Evolutionary conservation across 768 basidiomycete genomes (phyloP).

Genomic region (Calocera viscosa): DNA sequence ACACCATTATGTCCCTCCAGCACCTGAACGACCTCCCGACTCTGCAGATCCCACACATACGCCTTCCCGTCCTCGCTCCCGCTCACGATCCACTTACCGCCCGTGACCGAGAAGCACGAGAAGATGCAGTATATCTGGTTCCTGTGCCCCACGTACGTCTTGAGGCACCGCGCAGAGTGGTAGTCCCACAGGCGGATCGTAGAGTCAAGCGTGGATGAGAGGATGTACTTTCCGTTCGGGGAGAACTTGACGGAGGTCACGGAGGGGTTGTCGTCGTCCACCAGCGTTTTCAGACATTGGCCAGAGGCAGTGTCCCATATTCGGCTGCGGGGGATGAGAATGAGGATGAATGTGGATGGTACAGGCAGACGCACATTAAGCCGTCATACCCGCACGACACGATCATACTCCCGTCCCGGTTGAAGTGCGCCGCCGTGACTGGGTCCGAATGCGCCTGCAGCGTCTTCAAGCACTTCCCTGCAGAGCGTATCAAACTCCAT

Average conservation of each 20-base stretch:
- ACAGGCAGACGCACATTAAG: constrained; percentile 55
- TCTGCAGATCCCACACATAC: constrained; percentile 83
- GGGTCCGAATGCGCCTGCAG: constrained; percentile 96
- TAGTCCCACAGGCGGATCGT: constrained; percentile 92
- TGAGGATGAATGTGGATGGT: neutral
- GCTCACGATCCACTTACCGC: constrained; percentile 62
- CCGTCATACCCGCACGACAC: constrained; percentile 96
- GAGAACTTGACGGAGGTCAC: constrained; percentile 78
- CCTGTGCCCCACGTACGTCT: constrained; percentile 78
- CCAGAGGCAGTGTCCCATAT: constrained; percentile 97
- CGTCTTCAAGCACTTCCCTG: constrained; percentile 73
- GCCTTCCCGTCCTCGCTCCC: constrained; percentile 86
- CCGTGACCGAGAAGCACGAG: constrained; percentile 56
- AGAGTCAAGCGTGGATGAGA: constrained; percentile 88
- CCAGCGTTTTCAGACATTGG: constrained; percentile 93
- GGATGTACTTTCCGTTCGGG: constrained; percentile 78
- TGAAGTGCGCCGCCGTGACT: constrained; percentile 87
- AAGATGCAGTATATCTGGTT: constrained; percentile 77
- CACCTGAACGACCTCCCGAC: constrained; percentile 57
- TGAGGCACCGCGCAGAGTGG: constrained; percentile 78
- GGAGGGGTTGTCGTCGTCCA: constrained; percentile 83
- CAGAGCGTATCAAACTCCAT: neutral
- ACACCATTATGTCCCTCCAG: constrained; percentile 72
- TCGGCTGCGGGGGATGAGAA: constrained; percentile 43
- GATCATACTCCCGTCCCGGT: constrained; percentile 86